phyloP scores from a whole-genome alignment of 768 basidiomycete species.

The Lenzites betulinus region DNA sequence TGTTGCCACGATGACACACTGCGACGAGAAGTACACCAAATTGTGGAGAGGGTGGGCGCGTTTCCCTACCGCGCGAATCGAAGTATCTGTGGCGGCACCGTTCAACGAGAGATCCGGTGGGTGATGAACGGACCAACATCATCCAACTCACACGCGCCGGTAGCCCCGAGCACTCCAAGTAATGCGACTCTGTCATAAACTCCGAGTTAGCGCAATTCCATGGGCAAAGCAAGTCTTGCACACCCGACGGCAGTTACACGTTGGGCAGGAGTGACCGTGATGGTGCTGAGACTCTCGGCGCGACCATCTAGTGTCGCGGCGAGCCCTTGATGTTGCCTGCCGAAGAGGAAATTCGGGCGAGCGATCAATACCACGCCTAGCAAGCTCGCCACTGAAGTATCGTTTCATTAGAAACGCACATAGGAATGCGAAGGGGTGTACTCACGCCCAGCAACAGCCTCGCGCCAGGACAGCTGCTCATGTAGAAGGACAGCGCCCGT shows the following conservation, averaged over 20 bases:
- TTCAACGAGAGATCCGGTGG: neutral
- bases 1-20: slow-evolving; percentile 48
- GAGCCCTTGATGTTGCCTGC: slow-evolving; percentile 27
- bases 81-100: slow-evolving; percentile 38
- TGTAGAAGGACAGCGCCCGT: slow-evolving; percentile 62
- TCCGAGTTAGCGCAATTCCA: neutral
- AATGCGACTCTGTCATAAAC: slow-evolving; percentile 52
- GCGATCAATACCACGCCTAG: slow-evolving; percentile 82
- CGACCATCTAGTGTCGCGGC: neutral
- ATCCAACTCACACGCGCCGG: slow-evolving; percentile 63
- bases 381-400: slow-evolving; percentile 56
- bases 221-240: slow-evolving; percentile 12
- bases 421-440: neutral
- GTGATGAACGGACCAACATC: neutral
- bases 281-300: neutral
- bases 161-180: slow-evolving; percentile 63
- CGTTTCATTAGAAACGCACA: neutral
- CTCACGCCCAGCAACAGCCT: slow-evolving; percentile 57
- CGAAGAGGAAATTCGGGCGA: slow-evolving; percentile 75
- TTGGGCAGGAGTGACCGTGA: slow-evolving; percentile 31
- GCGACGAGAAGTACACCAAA: slow-evolving; percentile 63
- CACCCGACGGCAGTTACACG: slow-evolving; percentile 65
- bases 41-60: slow-evolving; percentile 76
- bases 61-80: slow-evolving; percentile 70
- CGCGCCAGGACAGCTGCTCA: slow-evolving; percentile 56